A percentile compares a stretch with the other conserved stretches of the same genome.
These are phyloP conservation scores for Hypoxylon rubiginosum DNA, from an alignment of 2,329 filamentous ascomycete genomes.

Conservation along the genomic window DNA sequence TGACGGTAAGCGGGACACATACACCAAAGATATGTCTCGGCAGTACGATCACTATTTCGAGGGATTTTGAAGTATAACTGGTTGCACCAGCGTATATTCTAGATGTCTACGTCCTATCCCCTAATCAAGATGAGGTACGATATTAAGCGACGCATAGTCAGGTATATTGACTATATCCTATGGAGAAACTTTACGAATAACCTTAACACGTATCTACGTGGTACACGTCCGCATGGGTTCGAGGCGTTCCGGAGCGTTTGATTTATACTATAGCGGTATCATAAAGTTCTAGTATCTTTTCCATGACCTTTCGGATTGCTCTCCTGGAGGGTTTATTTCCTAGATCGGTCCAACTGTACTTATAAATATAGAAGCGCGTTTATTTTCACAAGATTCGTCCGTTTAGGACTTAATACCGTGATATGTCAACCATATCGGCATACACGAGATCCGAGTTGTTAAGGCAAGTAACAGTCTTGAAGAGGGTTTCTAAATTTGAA, in stretches of 20 bases:
- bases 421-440: background rate
- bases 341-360: background rate
- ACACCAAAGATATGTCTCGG: conserved; percentile 75
- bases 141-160: background rate
- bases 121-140: conserved; percentile 17
- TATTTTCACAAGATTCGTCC: background rate
- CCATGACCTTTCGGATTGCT: conserved; percentile 8
- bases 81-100: conserved; percentile 10
- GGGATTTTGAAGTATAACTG: conserved; percentile 69
- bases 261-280: conserved; percentile 28
- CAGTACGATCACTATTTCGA: conserved; percentile 80
- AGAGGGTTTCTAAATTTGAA: too few species aligned
- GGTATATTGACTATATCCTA: conserved; percentile 11
- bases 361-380: conserved; percentile 1
- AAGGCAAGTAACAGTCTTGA: too few species aligned
- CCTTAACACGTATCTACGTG: conserved; percentile 27
- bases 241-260: conserved; percentile 29
- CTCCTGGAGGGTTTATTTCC: background rate
- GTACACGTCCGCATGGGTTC: conserved; percentile 17
- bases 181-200: background rate
- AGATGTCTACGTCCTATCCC: background rate
- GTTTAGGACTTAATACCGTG: background rate
- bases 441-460: too few species aligned
- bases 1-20: conserved; percentile 72
- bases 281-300: conserved; percentile 19